Base-by-base conservation (phyloP, 163 green algal species). In the Scenedesmus sp. region DNA sequence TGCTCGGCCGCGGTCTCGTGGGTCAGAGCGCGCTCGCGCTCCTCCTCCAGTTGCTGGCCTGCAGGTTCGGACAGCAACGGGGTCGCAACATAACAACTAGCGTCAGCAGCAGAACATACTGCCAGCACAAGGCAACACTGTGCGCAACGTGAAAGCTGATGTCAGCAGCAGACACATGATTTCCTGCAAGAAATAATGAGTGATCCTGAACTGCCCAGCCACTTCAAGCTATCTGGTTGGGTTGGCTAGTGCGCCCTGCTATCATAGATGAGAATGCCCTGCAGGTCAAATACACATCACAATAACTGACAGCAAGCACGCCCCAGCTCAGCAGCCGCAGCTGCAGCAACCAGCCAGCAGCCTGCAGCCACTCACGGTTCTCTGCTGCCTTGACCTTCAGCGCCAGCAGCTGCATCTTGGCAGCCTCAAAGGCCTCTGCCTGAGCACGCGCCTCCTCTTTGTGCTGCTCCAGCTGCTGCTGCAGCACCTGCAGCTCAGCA, bases 401-500 rank as follows among this genome's bases (percentile, higher is more conserved):
- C 16, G 8, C 70, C 23, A 55, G 9, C 76, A 91, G 74, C 87
- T 91, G 76, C 64, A 55, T 54, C 70, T 77, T 86, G 0, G 66
- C 87, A 55, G 74, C 87, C 59, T 86, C 70, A 20, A 91, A 52
- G 4, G 87, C 87, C 15, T 86, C 56, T 20, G 12, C 74, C 87
- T 91, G 87, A 59, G 64, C 55, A 4, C 54, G n/a, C 23, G 76
- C 76, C 55, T 87, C 57, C 15, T 59, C 76, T 8, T 86, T 66
- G 4, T 91, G 55, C 74, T 82, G 26, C 26, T 91, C 76, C 74
- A 91, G 59, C 76, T 91, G 87, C 60, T 87, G 74, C 60, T 91
- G 87, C 87, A 91, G 76, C 15, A 46, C 23, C n/a, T 34, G n/a
- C 56, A 87, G 59, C 57, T 91, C 54, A 12, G 23, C 55, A 23